Evolutionary conservation across 495 filamentous ascomycete species (phyloP).

Genomic region (Darksidea phi): DNA sequence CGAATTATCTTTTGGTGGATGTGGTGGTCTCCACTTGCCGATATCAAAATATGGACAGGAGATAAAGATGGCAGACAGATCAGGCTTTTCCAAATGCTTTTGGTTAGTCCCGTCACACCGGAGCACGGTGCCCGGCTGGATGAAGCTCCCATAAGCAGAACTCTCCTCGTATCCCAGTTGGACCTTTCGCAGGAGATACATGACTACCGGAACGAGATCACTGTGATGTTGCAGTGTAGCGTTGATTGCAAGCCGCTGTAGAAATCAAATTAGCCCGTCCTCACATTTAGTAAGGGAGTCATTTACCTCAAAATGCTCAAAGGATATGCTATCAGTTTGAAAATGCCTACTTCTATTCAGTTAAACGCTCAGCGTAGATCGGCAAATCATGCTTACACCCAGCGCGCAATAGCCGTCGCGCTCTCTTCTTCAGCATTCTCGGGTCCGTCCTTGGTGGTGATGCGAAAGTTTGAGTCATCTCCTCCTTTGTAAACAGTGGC

Average conservation of each 20-base stretch:
- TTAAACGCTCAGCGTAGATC: not conserved
- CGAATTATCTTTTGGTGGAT: not conserved
- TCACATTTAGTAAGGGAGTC: not conserved
- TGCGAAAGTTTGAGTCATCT: not conserved
- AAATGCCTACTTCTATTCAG: not conserved
- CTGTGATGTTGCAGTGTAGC: not conserved
- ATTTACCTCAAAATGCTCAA: conserved; percentile 8
- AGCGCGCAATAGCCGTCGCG: not conserved
- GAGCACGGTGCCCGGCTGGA: not conserved
- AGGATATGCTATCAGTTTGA: conserved; percentile 3
- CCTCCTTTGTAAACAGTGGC: not conserved
- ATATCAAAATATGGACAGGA: conserved; percentile 4
- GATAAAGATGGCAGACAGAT: not conserved
- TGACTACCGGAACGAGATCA: conserved; percentile 2
- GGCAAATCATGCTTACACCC: not conserved
- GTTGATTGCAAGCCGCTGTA: not conserved
- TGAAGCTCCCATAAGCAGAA: not conserved
- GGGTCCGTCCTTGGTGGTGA: not conserved
- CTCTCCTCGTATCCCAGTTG: not conserved
- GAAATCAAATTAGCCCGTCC: not conserved
- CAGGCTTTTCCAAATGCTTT: not conserved
- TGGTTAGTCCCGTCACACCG: not conserved
- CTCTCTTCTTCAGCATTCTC: not conserved
- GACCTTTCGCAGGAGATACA: conserved; percentile 1
- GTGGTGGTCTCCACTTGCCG: conserved; percentile 7